These are phyloP conservation scores for Sphagnum fallax DNA, from an alignment of 228 moss, liverwort and hornwort species.

Conservation along the genomic window DNA sequence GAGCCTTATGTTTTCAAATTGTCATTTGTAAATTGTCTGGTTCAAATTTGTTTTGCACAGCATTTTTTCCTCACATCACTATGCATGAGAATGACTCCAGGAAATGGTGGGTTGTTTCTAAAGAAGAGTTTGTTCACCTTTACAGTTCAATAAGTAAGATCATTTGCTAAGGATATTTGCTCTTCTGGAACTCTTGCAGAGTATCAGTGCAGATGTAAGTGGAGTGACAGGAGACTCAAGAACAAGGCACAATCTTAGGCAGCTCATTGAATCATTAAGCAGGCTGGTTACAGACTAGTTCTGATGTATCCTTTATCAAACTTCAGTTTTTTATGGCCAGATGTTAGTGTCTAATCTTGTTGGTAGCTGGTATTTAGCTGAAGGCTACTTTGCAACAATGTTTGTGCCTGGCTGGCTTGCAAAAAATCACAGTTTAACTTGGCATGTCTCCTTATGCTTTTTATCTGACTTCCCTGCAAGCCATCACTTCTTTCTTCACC, in stretches of 20 bases:
- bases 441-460: too few species aligned
- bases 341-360: too few species aligned
- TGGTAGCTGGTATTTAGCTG: too few species aligned
- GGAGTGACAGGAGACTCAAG: constrained; percentile 87
- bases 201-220: constrained; percentile 92
- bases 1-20: constrained; percentile 1
- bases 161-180: too few species aligned
- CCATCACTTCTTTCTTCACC: neutral
- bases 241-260: constrained; percentile 78
- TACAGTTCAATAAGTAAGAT: too few species aligned
- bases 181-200: constrained; percentile 35
- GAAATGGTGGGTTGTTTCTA: neutral
- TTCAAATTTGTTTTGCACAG: neutral
- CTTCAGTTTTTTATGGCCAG: too few species aligned
- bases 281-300: constrained; percentile 79
- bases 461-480: too few species aligned
- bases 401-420: too few species aligned
- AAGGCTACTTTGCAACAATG: too few species aligned
- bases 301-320: too few species aligned
- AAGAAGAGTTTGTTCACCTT: too few species aligned
- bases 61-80: neutral
- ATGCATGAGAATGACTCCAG: neutral
- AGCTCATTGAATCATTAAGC: constrained; percentile 91
- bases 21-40: neutral
- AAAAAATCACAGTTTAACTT: too few species aligned